Base-by-base conservation (phyloP, 2,329 filamentous ascomycete genomes). In the Pseudogymnoascus sp. region DNA sequence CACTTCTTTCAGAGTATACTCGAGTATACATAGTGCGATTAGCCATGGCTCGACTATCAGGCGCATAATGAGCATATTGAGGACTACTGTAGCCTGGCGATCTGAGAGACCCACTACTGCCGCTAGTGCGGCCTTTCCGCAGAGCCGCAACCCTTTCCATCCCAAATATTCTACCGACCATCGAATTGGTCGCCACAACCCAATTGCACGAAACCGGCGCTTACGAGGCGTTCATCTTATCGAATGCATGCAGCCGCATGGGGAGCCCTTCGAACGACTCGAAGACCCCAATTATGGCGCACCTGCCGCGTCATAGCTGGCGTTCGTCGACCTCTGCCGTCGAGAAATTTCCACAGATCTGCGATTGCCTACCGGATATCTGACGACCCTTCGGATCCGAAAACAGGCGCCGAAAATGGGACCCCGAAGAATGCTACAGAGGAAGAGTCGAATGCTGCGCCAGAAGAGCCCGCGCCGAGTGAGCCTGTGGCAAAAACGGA, bases 181-280 rank as follows among this genome's bases (percentile, higher is more conserved):
- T 7, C 58, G 5, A 12, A 38, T 9, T 6, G 12, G 19, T 30
- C 23, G 33, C 58, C 58, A 39, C 58, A 23, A 60, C 33, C 38
- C 58, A 60, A 60, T 41, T n/a, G 33, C 19, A 39, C 61, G n/a
- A 58, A 52, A 65, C 62, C 58, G 66, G 69, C 69, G 68, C 69
- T 61, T 58, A 62, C 36, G 66, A 67, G 70, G 70, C 65, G 65
- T 66, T 67, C 64, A 14, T 25, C 30, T 45, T 67, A 42, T 68
- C 68, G 71, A 64, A 74, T 74, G 72, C 71, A 72, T 68, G 67
- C 69, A 49, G 66, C 67, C 69, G 66, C 67, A 64, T 62, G 70
- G 42, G 63, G 66, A 63, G 69, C 64, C 58, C 62, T 72, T 64
- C 68, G 70, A 42, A 70, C 67, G 66, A 67, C 67, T 63, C 65